Evolutionary conservation across 306 rosid species (phyloP).

Genomic region (Dalbergia cultrata): DNA sequence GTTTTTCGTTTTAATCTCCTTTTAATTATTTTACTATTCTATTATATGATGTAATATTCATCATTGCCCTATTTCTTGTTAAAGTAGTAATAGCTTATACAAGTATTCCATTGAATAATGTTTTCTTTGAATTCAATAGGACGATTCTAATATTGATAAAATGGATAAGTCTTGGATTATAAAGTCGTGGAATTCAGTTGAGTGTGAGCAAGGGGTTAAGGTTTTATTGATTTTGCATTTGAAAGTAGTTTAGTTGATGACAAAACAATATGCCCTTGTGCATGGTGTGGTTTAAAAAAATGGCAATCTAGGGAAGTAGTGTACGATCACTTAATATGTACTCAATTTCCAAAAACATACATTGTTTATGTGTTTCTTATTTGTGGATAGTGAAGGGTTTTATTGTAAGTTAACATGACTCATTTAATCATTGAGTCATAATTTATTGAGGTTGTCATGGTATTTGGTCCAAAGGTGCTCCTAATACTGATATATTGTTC

Average conservation of each 20-base stretch:
- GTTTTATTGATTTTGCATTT: neutral
- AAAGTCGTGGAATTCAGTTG: neutral
- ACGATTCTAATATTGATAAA: no score
- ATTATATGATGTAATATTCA: no score
- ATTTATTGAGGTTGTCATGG: conserved; percentile 23
- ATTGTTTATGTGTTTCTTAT: conserved; percentile 10
- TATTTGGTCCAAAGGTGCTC: conserved; percentile 26
- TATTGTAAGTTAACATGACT: no score
- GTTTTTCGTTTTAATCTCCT: no score
- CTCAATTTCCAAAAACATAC: neutral
- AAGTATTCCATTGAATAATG: no score
- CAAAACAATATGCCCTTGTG: neutral
- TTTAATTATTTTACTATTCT: no score
- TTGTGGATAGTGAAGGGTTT: neutral
- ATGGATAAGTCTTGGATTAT: neutral
- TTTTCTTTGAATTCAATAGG: no score
- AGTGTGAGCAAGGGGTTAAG: neutral
- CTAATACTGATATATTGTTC: neutral
- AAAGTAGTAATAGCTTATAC: no score
- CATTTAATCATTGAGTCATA: neutral
- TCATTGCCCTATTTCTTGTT: no score
- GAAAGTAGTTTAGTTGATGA: neutral
- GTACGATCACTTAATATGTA: neutral
- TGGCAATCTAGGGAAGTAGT: neutral
- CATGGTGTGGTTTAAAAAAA: neutral